These are phyloP conservation scores for Nemania sp. DNA, from an alignment of 2,329 filamentous ascomycete species.

Conservation along the genomic window DNA sequence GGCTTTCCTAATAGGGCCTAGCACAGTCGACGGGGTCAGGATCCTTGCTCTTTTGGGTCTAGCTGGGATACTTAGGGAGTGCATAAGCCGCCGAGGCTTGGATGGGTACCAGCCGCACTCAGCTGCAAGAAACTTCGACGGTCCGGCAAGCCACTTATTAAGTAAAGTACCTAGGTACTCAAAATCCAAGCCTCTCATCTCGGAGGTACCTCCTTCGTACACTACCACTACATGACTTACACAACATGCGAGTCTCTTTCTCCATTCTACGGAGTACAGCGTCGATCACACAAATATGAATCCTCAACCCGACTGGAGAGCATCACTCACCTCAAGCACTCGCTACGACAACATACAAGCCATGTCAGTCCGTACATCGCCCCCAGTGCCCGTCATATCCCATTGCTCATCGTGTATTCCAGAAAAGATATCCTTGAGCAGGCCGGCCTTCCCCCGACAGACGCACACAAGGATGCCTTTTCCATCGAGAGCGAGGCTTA, in stretches of 20 bases:
- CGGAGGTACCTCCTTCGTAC: no score
- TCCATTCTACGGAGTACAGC: background rate
- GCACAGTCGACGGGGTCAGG: background rate
- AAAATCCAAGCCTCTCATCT: no score
- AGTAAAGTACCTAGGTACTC: no score
- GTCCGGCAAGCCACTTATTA: no score
- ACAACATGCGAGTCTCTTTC: no score
- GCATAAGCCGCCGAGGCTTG: background rate
- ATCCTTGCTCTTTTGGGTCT: background rate
- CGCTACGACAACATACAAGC: constrained; percentile 66
- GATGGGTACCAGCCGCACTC: background rate
- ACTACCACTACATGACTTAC: no score
- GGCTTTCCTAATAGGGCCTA: constrained; percentile 12
- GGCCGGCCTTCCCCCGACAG: constrained; percentile 27
- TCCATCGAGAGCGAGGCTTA: constrained; percentile 68
- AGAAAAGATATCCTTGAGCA: constrained; percentile 37
- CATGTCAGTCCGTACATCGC: constrained; percentile 53
- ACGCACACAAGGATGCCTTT: constrained; percentile 56
- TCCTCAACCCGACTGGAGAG: constrained; percentile 51
- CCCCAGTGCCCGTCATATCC: background rate
- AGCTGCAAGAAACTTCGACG: background rate
- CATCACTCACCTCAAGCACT: constrained; percentile 59
- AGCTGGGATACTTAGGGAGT: background rate
- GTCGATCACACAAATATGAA: constrained; percentile 35
- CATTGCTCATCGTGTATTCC: constrained; percentile 20